A percentile compares a stretch with the other conserved stretches of the same genome.
These are phyloP conservation scores for Hemerocallis citrina DNA, from an alignment of 106 monocot species.

Conservation along the genomic window DNA sequence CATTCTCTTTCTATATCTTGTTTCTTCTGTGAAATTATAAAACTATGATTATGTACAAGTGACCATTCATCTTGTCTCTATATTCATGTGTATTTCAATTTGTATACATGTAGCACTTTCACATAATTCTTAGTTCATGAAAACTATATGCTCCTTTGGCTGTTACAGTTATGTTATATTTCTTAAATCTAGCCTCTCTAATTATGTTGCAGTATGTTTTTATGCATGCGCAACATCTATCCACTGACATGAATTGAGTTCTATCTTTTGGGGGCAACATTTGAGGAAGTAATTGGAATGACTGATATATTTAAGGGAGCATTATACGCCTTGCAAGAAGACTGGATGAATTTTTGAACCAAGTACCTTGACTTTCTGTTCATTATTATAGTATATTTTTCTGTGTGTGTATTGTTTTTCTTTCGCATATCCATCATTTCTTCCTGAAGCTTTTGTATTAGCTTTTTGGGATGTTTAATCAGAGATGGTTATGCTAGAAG, in stretches of 20 bases:
- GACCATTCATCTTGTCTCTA: background rate
- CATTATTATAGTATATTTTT: no score
- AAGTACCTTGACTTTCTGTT: no score
- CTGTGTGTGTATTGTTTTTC: no score
- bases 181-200: background rate
- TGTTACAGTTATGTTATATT: no score
- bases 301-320: conserved; percentile 98
- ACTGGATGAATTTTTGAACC: conserved; percentile 94
- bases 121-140: background rate
- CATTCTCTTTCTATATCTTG: background rate
- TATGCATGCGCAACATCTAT: background rate
- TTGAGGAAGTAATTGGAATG: conserved; percentile 94
- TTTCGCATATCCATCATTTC: no score
- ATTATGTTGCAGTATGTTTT: background rate
- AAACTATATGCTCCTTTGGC: no score
- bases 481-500: no score
- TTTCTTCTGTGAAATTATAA: background rate
- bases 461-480: no score
- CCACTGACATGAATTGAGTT: background rate
- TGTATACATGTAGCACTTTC: background rate
- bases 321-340: conserved; percentile 86
- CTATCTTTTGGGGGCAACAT: conserved; percentile 64
- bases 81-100: background rate
- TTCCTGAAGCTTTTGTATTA: no score
- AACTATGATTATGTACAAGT: background rate